Base-by-base conservation (phyloP, 805 yeast genomes). In the Metschnikowia corniflorae region DNA sequence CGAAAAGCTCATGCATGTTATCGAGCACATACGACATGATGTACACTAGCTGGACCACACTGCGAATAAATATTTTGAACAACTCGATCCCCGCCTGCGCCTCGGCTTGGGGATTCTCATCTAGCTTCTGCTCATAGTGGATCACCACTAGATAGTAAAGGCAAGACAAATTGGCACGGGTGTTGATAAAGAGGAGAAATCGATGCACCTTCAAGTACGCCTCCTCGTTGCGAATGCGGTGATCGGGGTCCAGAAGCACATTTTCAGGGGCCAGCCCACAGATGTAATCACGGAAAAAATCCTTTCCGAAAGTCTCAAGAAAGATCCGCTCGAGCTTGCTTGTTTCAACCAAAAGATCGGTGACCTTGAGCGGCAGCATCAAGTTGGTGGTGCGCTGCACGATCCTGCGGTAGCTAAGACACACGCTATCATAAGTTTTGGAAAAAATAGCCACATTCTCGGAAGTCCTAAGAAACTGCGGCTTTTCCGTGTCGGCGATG, bases 11-110 rank as follows among this genome's bases (percentile, higher is more conserved):
- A 7, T 60, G 69, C 17, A 68, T 59, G 39, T 66, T 63, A 39
- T 68, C 73, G 31, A 66, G 54, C 3, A 61, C 71, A 47, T 61
- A 66, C 5, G 69, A 58, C 64, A 67, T 66, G 31, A 68, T 64
- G 47, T 63, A 68, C 12, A 65, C 64, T 39, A 66, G 53, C 42
- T 67, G 72, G 5, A 67, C 60, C 34, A 65, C 71, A 39, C 65
- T 57, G 26, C 63, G 61, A 29, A 62, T 56, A 43, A 64, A 65
- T 21, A 66, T 63, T 41, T 67, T 67, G 46, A 65, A 68, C 6
- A 68, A 49, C 42, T 66, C 73, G 7, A 64, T 58, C 1, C 70
- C 72, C 0, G 71, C 65, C 7, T 40, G 44, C 53, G 63, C 60
- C 5, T 67, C 57, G 4, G 61, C 56, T 0, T 51, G 46, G 20